phyloP scores from a whole-genome alignment of 768 basidiomycete species.

The Amanita phalloides region DNA sequence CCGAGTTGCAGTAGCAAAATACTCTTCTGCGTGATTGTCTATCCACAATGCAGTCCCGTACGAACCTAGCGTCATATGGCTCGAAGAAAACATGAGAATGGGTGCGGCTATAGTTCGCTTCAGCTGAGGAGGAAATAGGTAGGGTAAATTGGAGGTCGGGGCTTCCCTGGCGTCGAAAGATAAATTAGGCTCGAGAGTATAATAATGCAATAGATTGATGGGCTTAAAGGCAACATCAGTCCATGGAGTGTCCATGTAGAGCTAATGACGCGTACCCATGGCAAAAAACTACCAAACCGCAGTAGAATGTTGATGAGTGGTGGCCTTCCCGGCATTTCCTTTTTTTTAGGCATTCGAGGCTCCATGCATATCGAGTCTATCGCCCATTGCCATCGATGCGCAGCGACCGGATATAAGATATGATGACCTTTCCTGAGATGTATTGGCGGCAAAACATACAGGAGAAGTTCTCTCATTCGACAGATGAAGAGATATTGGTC shows the following conservation, averaged over 20 bases:
- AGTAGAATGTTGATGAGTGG: slow-evolving; percentile 39
- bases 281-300: slow-evolving; percentile 49
- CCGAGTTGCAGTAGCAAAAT: slow-evolving; percentile 25
- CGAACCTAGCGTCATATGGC: slow-evolving; percentile 41
- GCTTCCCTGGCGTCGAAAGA: slow-evolving; percentile 16
- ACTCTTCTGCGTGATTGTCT: slow-evolving; percentile 49
- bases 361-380: slow-evolving; percentile 39
- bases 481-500: slow-evolving; percentile 26
- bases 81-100: slow-evolving; percentile 43
- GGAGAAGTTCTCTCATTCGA: slow-evolving; percentile 27
- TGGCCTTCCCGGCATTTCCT: slow-evolving; percentile 7
- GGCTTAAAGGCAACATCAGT: slow-evolving; percentile 23
- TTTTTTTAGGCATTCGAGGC: slow-evolving; percentile 18
- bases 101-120: slow-evolving; percentile 39
- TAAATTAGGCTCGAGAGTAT: slow-evolving; percentile 35
- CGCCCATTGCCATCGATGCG: slow-evolving; percentile 44
- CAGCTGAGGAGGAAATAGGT: slow-evolving; percentile 24
- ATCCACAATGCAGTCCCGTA: slow-evolving; percentile 60
- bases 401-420: slow-evolving; percentile 31
- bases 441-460: slow-evolving; percentile 26
- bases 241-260: not conserved
- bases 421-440: slow-evolving; percentile 10
- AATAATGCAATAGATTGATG: slow-evolving; percentile 59
- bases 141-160: slow-evolving; percentile 32
- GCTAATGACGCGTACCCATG: slow-evolving; percentile 30